Conservation (phyloP, 2,329 filamentous ascomycete genomes). For the Colletotrichum spaethianum region DNA sequence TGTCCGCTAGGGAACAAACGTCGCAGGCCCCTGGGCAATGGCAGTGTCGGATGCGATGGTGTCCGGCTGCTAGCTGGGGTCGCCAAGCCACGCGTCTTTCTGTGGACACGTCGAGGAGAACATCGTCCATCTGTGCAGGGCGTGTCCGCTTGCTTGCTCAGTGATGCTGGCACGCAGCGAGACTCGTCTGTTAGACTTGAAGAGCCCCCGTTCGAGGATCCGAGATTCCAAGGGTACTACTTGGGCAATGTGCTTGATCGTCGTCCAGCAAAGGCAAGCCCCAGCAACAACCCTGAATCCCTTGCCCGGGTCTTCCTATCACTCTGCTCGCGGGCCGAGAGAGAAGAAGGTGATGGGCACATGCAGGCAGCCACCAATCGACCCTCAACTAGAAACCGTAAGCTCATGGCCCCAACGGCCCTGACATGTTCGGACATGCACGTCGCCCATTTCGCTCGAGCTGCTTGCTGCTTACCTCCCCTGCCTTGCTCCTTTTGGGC, state of each 20-base stretch:
- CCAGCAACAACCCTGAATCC: neutral
- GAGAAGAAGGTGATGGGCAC: neutral
- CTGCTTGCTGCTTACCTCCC: slow-evolving; percentile 1
- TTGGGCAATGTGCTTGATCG: slow-evolving; percentile 33
- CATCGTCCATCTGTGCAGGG: neutral
- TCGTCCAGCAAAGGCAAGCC: slow-evolving; percentile 13
- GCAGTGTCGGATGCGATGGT: slow-evolving; percentile 20
- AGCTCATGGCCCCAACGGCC: slow-evolving; percentile 21
- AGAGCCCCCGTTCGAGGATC: neutral
- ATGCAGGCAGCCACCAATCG: slow-evolving; percentile 17
- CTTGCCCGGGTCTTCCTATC: neutral
- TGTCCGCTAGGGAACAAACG: neutral
- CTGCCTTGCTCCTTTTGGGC: neutral
- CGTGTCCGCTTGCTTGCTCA: neutral
- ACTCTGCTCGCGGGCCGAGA: neutral
- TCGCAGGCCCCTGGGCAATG: slow-evolving; percentile 16
- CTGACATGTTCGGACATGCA: slow-evolving; percentile 38
- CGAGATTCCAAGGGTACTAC: slow-evolving; percentile 2
- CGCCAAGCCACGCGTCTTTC: slow-evolving; percentile 29
- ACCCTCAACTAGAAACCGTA: slow-evolving; percentile 22
- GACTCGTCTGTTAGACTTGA: neutral
- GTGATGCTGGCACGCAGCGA: neutral
- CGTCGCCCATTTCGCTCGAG: slow-evolving; percentile 18
- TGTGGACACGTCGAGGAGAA: neutral
- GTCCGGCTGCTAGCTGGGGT: slow-evolving; percentile 5